These are phyloP conservation scores for Diaporthe vexans DNA, from an alignment of 2,329 filamentous ascomycete genomes.

Conservation along the genomic window DNA sequence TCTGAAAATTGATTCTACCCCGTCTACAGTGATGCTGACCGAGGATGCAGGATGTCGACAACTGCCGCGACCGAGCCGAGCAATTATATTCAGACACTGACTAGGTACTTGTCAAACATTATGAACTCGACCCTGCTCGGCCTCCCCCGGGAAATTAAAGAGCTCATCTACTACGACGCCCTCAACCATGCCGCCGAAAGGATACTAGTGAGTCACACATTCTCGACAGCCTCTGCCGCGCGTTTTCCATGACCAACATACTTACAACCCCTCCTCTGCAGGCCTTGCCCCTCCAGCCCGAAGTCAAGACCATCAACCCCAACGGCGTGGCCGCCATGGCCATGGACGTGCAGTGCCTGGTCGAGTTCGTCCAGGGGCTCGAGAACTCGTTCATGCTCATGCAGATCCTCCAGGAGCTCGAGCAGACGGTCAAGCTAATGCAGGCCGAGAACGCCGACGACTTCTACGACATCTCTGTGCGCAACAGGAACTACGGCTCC, in stretches of 20 bases:
- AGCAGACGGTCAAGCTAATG: constrained; percentile 92
- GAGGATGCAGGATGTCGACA: constrained; percentile 61
- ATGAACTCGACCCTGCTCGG: constrained; percentile 96
- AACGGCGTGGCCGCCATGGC: constrained; percentile 86
- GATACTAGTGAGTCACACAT: constrained; percentile 73
- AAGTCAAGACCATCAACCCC: constrained; percentile 88
- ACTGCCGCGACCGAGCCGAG: constrained; percentile 80
- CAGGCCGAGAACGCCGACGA: constrained; percentile 92
- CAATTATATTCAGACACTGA: constrained; percentile 96
- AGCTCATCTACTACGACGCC: constrained; percentile 97
- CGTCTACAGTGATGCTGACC: constrained; percentile 24
- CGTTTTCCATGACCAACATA: constrained; percentile 10
- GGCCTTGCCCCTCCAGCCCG: constrained; percentile 81
- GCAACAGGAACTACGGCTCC: constrained; percentile 93
- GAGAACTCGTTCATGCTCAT: constrained; percentile 87
- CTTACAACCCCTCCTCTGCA: constrained; percentile 50
- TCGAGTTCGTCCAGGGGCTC: constrained; percentile 87
- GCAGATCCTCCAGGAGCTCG: constrained; percentile 91
- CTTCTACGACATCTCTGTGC: constrained; percentile 91
- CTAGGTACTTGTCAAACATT: constrained; percentile 92
- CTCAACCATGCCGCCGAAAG: constrained; percentile 90
- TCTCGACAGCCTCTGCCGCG: neutral
- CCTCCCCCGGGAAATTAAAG: constrained; percentile 95
- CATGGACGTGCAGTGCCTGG: constrained; percentile 86
- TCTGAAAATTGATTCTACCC: neutral